These are phyloP conservation scores for Pezicula radicicola DNA, from an alignment of 2,329 filamentous ascomycete species.

Conservation along the genomic window DNA sequence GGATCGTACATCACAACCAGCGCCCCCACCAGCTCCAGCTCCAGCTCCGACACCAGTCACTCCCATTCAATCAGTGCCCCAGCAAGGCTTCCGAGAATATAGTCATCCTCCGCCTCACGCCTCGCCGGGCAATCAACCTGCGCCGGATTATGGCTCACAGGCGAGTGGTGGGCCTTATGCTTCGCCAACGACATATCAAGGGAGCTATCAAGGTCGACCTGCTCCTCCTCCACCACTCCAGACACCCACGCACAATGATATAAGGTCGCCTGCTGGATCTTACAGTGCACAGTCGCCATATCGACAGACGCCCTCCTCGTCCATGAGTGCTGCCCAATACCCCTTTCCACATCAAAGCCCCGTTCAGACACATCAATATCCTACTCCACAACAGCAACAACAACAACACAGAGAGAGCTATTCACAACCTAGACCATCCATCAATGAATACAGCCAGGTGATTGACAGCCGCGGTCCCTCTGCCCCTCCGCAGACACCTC, in stretches of 20 bases:
- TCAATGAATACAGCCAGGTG: constrained; percentile 25
- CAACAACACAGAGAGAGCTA: constrained; percentile 27
- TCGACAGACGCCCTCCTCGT: constrained; percentile 26
- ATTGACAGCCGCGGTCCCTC: constrained; percentile 20
- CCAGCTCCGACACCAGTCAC: constrained; percentile 27
- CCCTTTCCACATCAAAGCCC: constrained; percentile 30
- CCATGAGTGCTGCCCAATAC: constrained; percentile 21
- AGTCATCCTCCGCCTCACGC: constrained; percentile 21
- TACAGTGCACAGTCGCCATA: constrained; percentile 31
- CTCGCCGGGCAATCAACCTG: constrained; percentile 27
- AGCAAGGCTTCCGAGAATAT: constrained; percentile 27
- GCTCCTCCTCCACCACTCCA: constrained; percentile 39
- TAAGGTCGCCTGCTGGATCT: constrained; percentile 39
- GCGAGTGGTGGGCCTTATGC: constrained; percentile 20
- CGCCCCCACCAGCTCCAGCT: constrained; percentile 7
- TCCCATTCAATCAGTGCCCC: constrained; percentile 23
- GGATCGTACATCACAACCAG: constrained; percentile 12
- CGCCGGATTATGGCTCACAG: constrained; percentile 27
- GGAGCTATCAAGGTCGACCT: constrained; percentile 25
- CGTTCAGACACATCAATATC: constrained; percentile 28
- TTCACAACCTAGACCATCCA: constrained; percentile 18
- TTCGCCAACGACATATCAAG: constrained; percentile 28
- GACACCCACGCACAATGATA: constrained; percentile 31
- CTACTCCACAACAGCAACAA: constrained; percentile 19
- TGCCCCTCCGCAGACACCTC: constrained; percentile 29